These are phyloP conservation scores for Phialophora verrucosa DNA, from an alignment of 2,329 filamentous ascomycete genomes.

Conservation along the genomic window DNA sequence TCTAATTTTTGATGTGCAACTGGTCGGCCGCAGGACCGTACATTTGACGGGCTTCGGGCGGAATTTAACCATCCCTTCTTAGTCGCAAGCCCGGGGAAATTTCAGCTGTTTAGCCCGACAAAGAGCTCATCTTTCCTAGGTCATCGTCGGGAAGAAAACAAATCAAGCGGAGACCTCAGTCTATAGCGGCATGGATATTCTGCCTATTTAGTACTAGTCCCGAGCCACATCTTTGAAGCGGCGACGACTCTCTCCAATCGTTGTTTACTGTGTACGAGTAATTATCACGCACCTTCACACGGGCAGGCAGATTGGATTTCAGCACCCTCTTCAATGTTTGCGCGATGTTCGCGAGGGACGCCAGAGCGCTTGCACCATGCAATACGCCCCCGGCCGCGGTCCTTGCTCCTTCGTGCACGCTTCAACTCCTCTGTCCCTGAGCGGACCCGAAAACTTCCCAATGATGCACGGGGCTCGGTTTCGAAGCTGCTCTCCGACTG, in stretches of 20 bases:
- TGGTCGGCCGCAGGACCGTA: background rate
- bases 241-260: background rate
- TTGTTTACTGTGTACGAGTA: background rate
- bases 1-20: background rate
- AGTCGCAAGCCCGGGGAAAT: no score
- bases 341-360: constrained; percentile 25
- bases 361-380: constrained; percentile 14
- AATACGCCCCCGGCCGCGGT: no score
- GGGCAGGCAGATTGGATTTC: background rate
- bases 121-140: no score
- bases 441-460: constrained; percentile 6
- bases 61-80: background rate
- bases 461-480: constrained; percentile 12
- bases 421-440: constrained; percentile 19
- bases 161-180: background rate
- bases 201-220: background rate
- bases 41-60: background rate
- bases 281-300: background rate
- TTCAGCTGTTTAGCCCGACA: background rate
- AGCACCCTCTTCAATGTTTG: constrained; percentile 26
- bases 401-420: background rate
- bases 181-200: background rate
- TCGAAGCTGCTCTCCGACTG: constrained; percentile 6
- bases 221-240: background rate
- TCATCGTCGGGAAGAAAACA: background rate